Evolutionary conservation across 352 stramenopile species (phyloP).

Genomic region (Globisporangium apiculatum): DNA sequence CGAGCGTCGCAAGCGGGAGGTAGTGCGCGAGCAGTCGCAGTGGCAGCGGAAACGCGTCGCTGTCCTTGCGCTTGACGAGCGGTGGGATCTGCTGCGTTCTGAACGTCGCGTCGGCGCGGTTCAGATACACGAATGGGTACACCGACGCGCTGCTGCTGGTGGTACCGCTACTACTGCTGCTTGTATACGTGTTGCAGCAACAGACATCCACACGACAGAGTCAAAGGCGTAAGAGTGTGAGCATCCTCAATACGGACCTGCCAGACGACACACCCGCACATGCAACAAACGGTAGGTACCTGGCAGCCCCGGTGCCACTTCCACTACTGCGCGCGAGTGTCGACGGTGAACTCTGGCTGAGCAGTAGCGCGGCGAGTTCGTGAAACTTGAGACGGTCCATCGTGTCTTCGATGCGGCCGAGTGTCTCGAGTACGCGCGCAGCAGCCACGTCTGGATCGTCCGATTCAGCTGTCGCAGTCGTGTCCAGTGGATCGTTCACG

Average conservation of each 20-base stretch:
- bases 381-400: conserved; percentile 20
- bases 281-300: not conserved
- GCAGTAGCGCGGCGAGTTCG: conserved; percentile 28
- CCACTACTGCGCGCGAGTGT: not conserved
- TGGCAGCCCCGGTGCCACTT: not conserved
- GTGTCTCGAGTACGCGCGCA: conserved; percentile 2
- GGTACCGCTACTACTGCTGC: not conserved
- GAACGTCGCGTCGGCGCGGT: conserved; percentile 49
- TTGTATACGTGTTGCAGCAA: not conserved
- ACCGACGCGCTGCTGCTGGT: conserved; percentile 1
- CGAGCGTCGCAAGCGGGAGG: conserved; percentile 28
- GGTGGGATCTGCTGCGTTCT: conserved; percentile 39
- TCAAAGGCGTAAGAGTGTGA: too few relatives aligned
- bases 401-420: conserved; percentile 7
- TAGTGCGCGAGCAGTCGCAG: conserved; percentile 36
- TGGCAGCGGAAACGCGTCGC: conserved; percentile 40
- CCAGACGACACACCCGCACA: too few relatives aligned
- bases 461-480: not conserved
- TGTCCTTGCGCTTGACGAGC: conserved; percentile 43
- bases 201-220: too few relatives aligned
- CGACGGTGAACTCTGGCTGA: conserved; percentile 10
- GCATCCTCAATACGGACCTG: too few relatives aligned
- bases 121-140: conserved; percentile 47
- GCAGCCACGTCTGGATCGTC: not conserved
- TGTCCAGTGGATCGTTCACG: conserved; percentile 14